Percentiles rank a stretch among this genome's conserved stretches.
phyloP scores from a whole-genome alignment of 2,329 filamentous ascomycete species.

The Blumeriella jaapii region DNA sequence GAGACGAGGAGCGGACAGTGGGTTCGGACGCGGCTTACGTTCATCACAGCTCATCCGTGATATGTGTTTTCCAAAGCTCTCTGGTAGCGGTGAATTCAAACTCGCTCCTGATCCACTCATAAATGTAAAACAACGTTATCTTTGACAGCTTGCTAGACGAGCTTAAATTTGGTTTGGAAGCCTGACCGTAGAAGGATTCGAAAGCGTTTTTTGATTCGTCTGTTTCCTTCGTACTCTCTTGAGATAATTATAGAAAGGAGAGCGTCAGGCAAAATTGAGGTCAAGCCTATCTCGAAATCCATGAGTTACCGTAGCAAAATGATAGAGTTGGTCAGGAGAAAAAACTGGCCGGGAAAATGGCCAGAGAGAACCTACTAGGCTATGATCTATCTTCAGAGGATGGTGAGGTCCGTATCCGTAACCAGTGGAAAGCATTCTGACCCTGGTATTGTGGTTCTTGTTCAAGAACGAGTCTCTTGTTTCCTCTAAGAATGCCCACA shows the following conservation, averaged over 20 bases:
- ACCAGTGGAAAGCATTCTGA: slow-evolving; percentile 26
- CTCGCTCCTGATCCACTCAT: slow-evolving; percentile 26
- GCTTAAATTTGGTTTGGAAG: slow-evolving; percentile 21
- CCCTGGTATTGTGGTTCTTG: slow-evolving; percentile 29
- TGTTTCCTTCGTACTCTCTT: slow-evolving; percentile 26
- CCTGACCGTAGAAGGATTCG: slow-evolving; percentile 24
- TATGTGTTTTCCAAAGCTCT: background rate
- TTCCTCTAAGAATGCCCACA: slow-evolving; percentile 17
- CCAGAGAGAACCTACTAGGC: slow-evolving; percentile 32
- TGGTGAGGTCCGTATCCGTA: slow-evolving; percentile 34
- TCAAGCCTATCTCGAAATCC: background rate
- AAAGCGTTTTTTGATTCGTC: slow-evolving; percentile 30
- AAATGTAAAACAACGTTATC: slow-evolving; percentile 25
- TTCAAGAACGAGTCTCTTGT: slow-evolving; percentile 26
- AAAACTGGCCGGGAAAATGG: slow-evolving; percentile 11
- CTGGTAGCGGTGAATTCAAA: slow-evolving; percentile 16
- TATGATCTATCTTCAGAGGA: slow-evolving; percentile 29
- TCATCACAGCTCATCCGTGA: slow-evolving; percentile 11
- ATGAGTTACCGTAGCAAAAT: background rate
- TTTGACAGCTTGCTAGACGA: slow-evolving; percentile 25
- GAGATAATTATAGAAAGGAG: slow-evolving; percentile 3
- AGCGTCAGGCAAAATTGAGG: background rate
- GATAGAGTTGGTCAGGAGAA: background rate
- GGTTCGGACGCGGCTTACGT: slow-evolving; percentile 26
- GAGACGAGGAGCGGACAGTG: slow-evolving; percentile 34